Percentiles rank a stretch among this genome's conserved stretches.
Conservation (phyloP, 148 eudicot genomes). For the Vaccinium corymbosum region DNA sequence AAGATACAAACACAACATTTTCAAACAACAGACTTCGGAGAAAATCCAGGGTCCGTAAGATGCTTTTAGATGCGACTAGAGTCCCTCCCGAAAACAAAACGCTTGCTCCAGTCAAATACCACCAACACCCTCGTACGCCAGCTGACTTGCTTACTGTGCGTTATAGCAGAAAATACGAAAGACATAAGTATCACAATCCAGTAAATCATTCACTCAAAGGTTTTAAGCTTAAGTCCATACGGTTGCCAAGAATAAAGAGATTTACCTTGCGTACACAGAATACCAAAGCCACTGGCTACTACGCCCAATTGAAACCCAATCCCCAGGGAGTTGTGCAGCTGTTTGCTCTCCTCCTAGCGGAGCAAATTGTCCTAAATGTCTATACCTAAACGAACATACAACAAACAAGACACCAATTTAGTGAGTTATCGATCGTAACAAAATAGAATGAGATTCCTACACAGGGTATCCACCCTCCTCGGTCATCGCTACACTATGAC, state of each 20-base stretch:
- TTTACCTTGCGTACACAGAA: slow-evolving; percentile 35
- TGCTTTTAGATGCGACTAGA: slow-evolving; percentile 39
- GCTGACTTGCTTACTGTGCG: slow-evolving; percentile 60
- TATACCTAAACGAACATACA: slow-evolving; percentile 16
- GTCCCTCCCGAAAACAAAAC: slow-evolving; percentile 57
- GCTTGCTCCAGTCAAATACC: slow-evolving; percentile 53
- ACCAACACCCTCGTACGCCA: slow-evolving; percentile 64
- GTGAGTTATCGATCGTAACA: neutral
- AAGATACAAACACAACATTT: neutral
- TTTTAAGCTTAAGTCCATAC: neutral
- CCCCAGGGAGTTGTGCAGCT: slow-evolving; percentile 34
- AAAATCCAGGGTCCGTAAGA: neutral
- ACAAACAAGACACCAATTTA: neutral
- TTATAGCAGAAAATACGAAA: neutral
- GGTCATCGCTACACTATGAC: neutral
- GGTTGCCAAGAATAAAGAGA: neutral
- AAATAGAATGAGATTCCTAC: neutral
- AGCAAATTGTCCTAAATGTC: slow-evolving; percentile 38
- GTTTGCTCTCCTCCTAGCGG: slow-evolving; percentile 37
- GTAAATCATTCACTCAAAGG: neutral
- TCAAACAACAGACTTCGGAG: neutral
- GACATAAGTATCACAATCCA: neutral
- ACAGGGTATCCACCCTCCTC: neutral
- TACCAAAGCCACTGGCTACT: slow-evolving; percentile 39
- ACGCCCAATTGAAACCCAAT: slow-evolving; percentile 34